phyloP scores from a whole-genome alignment of 2,329 filamentous ascomycete species.

The Gnomoniopsis smithogilvyi region DNA sequence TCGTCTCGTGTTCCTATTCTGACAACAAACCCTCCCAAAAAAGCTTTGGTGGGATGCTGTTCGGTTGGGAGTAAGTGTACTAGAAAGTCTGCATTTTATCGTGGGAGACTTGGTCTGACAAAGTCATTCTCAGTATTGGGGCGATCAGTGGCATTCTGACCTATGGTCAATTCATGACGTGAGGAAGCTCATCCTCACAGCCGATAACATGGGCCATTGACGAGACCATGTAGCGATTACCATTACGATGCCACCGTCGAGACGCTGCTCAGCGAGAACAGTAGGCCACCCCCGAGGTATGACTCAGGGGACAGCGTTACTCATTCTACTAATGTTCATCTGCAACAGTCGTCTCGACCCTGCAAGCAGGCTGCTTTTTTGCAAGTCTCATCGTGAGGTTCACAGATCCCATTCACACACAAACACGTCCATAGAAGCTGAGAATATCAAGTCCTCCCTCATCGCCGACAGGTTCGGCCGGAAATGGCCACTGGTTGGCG shows the following conservation, averaged over 20 bases:
- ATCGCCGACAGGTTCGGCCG: slow-evolving; percentile 55
- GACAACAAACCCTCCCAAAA: not conserved
- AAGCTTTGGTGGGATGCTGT: slow-evolving; percentile 60
- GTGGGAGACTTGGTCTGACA: slow-evolving; percentile 34
- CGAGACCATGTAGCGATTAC: slow-evolving; percentile 44
- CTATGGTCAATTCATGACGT: slow-evolving; percentile 5
- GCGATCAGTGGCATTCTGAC: slow-evolving; percentile 64
- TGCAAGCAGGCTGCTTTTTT: slow-evolving; percentile 66
- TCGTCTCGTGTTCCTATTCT: not conserved
- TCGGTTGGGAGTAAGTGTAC: slow-evolving; percentile 37
- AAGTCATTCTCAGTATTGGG: slow-evolving; percentile 45
- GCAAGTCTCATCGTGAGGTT: slow-evolving; percentile 49
- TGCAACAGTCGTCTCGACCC: slow-evolving; percentile 59
- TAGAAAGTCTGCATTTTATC: not conserved
- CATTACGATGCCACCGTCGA: not conserved
- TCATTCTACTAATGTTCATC: not conserved
- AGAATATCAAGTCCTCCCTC: slow-evolving; percentile 35
- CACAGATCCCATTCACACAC: not conserved
- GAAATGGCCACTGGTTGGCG: slow-evolving; percentile 49
- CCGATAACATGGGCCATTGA: slow-evolving; percentile 18
- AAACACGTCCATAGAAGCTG: slow-evolving; percentile 21
- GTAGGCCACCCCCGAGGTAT: slow-evolving; percentile 6
- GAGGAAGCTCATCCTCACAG: not conserved
- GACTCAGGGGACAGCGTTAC: not conserved
- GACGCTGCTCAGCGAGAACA: slow-evolving; percentile 45